phyloP scores from a whole-genome alignment of 106 monocot genomes.

The Dendrobium nobile region DNA sequence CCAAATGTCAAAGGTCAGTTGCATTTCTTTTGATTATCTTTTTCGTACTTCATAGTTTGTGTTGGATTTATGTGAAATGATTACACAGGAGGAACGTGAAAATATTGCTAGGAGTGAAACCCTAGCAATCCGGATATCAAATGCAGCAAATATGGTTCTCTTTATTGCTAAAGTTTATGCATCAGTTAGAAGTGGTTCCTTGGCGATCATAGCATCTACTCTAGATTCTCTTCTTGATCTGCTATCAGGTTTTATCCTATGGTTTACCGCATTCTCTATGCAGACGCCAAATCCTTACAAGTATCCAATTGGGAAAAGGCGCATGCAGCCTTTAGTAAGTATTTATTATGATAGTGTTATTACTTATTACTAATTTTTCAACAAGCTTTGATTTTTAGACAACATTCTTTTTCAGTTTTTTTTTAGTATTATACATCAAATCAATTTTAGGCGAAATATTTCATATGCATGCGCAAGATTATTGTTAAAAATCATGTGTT shows the following conservation, averaged over 20 bases:
- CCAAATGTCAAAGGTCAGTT: conserved; percentile 62
- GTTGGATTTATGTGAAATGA: not conserved
- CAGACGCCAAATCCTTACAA: conserved; percentile 85
- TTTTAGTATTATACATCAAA: no score
- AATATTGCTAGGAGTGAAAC: conserved; percentile 70
- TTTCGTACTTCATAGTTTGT: not conserved
- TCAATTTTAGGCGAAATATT: no score
- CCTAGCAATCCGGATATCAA: conserved; percentile 75
- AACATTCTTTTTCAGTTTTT: no score
- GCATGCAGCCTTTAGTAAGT: conserved; percentile 94
- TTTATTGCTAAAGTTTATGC: conserved; percentile 97
- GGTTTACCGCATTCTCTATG: conserved; percentile 97
- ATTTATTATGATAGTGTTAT: not conserved
- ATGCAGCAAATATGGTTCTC: conserved; percentile 78
- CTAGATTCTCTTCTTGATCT: conserved; percentile 98
- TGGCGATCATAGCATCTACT: conserved; percentile 95
- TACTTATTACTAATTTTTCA: not conserved
- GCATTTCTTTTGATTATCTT: not conserved
- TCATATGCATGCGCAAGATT: no score
- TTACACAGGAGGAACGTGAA: conserved; percentile 75
- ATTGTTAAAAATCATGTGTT: no score
- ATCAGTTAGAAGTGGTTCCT: conserved; percentile 80
- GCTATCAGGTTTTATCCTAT: conserved; percentile 92
- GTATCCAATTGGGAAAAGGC: conserved; percentile 94
- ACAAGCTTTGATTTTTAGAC: no score